Evolutionary conservation across 1,139 yeast species (phyloP).

Genomic region (Yamadazyma conglobata): DNA sequence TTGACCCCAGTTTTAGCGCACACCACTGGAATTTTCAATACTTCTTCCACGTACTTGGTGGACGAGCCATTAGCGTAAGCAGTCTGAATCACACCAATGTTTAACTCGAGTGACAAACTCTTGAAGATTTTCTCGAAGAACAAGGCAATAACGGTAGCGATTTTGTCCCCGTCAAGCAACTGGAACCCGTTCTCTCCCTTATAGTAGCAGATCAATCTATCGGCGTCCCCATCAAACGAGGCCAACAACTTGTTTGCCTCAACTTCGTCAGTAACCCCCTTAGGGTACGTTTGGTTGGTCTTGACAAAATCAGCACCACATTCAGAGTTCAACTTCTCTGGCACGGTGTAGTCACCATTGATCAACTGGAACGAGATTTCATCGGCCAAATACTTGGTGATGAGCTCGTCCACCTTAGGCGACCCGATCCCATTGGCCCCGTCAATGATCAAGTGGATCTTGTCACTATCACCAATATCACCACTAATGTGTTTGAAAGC

Average conservation of each 20-base stretch:
- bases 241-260: constrained; percentile 54
- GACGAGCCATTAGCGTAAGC: constrained; percentile 97
- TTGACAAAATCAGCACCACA: constrained; percentile 98
- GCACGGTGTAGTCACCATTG: constrained; percentile 56
- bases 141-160: constrained; percentile 78
- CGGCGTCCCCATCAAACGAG: constrained; percentile 97
- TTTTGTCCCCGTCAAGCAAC: constrained; percentile 90
- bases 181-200: constrained; percentile 44
- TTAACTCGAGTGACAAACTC: constrained; percentile 35
- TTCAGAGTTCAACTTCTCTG: constrained; percentile 60
- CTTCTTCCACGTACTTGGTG: constrained; percentile 63
- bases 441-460: constrained; percentile 62
- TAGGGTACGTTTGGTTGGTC: constrained; percentile 78
- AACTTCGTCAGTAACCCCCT: constrained; percentile 42
- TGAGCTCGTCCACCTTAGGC: constrained; percentile 57
- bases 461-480: constrained; percentile 21
- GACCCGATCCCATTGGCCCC: constrained; percentile 97
- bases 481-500: constrained; percentile 33
- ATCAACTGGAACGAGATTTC: constrained; percentile 47
- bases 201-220: constrained; percentile 85
- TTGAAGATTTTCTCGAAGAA: constrained; percentile 54
- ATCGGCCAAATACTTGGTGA: constrained; percentile 38
- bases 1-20: constrained; percentile 97
- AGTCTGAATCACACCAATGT: constrained; percentile 89
- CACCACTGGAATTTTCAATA: constrained; percentile 70